These are phyloP conservation scores for Diaporthe nobilis DNA, from an alignment of 2,329 filamentous ascomycete genomes.

Conservation along the genomic window DNA sequence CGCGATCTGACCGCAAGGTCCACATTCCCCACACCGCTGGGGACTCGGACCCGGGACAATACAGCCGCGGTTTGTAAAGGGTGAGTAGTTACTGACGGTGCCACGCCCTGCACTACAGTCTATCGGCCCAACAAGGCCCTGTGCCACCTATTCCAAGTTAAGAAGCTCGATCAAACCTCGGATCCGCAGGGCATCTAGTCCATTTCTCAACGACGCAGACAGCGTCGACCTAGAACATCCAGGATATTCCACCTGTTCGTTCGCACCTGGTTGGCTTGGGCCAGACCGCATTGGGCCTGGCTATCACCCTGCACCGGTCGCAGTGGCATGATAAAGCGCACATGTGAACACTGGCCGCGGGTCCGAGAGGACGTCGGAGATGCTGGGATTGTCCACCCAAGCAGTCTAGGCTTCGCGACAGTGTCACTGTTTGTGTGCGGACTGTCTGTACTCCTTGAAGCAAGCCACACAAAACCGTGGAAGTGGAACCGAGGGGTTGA, in stretches of 20 bases:
- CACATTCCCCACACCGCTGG: slow-evolving; percentile 22
- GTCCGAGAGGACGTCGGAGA: not conserved
- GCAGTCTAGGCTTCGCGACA: not conserved
- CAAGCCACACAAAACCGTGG: not conserved
- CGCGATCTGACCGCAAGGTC: slow-evolving; percentile 2
- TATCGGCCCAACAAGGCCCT: not conserved
- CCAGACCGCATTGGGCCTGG: not conserved
- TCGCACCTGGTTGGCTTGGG: not conserved
- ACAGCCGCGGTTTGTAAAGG: slow-evolving; percentile 11
- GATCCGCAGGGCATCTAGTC: slow-evolving; percentile 1
- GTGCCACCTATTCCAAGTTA: not conserved
- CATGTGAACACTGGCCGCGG: not conserved
- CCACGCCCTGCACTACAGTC: not conserved
- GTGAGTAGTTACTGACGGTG: not conserved
- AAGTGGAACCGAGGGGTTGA: not conserved
- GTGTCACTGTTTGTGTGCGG: not conserved
- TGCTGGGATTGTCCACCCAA: not conserved
- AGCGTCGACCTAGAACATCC: not conserved
- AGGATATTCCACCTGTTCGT: not conserved
- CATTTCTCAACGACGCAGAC: not conserved
- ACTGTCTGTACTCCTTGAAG: not conserved
- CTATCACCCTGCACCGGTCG: not conserved
- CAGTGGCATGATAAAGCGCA: not conserved
- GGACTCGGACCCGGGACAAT: slow-evolving; percentile 15
- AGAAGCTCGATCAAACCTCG: slow-evolving; percentile 1